These are phyloP conservation scores for Eucalyptus virginea DNA, from an alignment of 345 rosid species.

Conservation along the genomic window DNA sequence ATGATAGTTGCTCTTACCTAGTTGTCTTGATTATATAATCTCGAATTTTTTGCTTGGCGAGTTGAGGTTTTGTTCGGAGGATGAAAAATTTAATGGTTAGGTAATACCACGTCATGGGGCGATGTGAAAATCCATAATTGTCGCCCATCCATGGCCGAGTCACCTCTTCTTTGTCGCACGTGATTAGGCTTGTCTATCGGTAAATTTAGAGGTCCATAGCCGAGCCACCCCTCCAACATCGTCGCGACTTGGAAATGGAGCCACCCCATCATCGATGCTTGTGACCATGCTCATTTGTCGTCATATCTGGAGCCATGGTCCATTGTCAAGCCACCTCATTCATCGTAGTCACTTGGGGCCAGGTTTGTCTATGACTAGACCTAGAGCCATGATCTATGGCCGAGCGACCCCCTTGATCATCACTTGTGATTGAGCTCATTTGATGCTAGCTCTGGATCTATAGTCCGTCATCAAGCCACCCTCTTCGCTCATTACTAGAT, in stretches of 20 bases:
- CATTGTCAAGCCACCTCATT: not conserved
- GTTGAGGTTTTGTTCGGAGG: not conserved
- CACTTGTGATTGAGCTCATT: not conserved
- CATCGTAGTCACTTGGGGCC: fast-evolving
- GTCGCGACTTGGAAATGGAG: not conserved
- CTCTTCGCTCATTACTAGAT: not conserved
- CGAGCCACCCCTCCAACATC: not conserved
- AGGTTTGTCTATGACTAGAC: not conserved
- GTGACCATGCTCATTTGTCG: not conserved
- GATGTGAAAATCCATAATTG: not conserved
- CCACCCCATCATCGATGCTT: not conserved
- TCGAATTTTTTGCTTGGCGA: not conserved
- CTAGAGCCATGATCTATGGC: not conserved
- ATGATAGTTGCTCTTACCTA: fast-evolving
- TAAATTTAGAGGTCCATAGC: not conserved
- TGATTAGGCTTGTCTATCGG: not conserved
- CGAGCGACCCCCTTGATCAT: not conserved
- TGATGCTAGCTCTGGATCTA: fast-evolving
- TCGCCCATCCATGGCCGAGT: not conserved
- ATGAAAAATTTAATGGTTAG: not conserved
- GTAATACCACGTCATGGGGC: not conserved
- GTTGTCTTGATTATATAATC: not conserved
- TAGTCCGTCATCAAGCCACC: not conserved
- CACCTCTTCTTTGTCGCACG: not conserved
- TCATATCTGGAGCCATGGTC: not conserved